Evolutionary conservation across 805 yeast species (phyloP).

Genomic region (Candida orba): DNA sequence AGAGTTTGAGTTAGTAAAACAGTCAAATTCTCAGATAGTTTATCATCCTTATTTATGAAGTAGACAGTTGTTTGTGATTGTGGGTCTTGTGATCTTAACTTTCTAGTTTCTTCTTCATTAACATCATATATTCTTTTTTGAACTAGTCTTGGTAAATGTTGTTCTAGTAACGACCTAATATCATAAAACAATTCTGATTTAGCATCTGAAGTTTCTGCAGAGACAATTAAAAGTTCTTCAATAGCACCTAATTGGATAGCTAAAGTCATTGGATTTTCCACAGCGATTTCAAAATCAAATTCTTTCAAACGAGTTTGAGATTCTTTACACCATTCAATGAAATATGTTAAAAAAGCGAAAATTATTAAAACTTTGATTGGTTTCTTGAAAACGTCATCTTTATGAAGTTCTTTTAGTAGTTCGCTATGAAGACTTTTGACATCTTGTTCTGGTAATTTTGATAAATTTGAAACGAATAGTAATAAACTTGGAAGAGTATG

Average conservation of each 20-base stretch:
- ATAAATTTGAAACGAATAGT: constrained; percentile 34
- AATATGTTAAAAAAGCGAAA: constrained; percentile 46
- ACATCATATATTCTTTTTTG: constrained; percentile 48
- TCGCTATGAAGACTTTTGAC: constrained; percentile 32
- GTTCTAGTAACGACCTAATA: constrained; percentile 58
- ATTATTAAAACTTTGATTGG: constrained; percentile 44
- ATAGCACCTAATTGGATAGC: constrained; percentile 61
- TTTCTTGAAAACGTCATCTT: constrained; percentile 36
- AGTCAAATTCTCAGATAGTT: constrained; percentile 20
- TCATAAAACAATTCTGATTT: constrained; percentile 51
- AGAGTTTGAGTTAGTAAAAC: constrained; percentile 32
- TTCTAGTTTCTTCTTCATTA: constrained; percentile 35
- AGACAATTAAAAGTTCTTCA: constrained; percentile 54
- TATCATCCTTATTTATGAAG: constrained; percentile 15
- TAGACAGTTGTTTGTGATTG: constrained; percentile 17
- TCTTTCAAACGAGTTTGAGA: constrained; percentile 33
- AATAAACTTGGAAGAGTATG: constrained; percentile 61
- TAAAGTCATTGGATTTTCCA: constrained; percentile 51
- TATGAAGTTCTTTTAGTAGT: constrained; percentile 29
- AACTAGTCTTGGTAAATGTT: constrained; percentile 50
- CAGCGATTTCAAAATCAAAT: constrained; percentile 47
- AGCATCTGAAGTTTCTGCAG: constrained; percentile 49
- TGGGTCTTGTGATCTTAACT: constrained; percentile 22
- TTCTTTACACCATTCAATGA: constrained; percentile 62
- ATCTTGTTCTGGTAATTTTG: constrained; percentile 29